A percentile compares a stretch with the other conserved stretches of the same genome.
These are phyloP conservation scores for Diaporthe nobilis DNA, from an alignment of 2,329 filamentous ascomycete genomes.

Conservation along the genomic window DNA sequence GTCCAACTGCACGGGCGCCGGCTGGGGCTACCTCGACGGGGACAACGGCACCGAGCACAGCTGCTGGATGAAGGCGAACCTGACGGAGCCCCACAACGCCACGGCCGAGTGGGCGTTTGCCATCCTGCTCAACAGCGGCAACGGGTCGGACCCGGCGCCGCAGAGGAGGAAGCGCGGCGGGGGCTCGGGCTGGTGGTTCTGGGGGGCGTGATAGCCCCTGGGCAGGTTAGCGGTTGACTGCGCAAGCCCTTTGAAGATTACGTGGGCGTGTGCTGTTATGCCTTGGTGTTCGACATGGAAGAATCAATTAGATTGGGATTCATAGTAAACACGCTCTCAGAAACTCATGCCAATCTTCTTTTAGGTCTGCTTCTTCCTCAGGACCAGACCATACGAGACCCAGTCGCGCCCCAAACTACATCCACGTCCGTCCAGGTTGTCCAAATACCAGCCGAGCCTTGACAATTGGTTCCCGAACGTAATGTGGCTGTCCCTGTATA, in stretches of 20 bases:
- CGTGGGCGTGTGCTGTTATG: neutral
- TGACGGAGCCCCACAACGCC: constrained; percentile 51
- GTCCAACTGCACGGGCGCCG: constrained; percentile 57
- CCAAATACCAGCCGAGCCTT: neutral
- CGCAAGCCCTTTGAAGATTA: neutral
- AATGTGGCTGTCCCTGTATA: neutral
- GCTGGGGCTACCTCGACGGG: constrained; percentile 61
- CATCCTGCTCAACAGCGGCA: constrained; percentile 62
- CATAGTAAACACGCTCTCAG: neutral
- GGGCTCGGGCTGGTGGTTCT: neutral
- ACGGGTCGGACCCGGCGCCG: neutral
- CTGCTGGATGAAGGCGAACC: constrained; percentile 60
- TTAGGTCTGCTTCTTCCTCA: neutral
- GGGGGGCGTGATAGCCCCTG: neutral
- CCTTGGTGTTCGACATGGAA: neutral
- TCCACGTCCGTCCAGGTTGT: neutral
- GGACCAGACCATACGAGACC: neutral
- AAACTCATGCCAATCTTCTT: neutral
- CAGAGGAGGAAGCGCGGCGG: neutral
- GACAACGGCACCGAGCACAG: constrained; percentile 55
- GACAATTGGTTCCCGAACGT: neutral
- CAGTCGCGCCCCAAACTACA: neutral
- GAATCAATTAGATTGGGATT: neutral
- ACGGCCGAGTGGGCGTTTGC: constrained; percentile 60
- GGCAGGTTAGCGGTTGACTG: neutral